These are phyloP conservation scores for Narthecium ossifragum DNA, from an alignment of 106 monocot species.

Conservation along the genomic window DNA sequence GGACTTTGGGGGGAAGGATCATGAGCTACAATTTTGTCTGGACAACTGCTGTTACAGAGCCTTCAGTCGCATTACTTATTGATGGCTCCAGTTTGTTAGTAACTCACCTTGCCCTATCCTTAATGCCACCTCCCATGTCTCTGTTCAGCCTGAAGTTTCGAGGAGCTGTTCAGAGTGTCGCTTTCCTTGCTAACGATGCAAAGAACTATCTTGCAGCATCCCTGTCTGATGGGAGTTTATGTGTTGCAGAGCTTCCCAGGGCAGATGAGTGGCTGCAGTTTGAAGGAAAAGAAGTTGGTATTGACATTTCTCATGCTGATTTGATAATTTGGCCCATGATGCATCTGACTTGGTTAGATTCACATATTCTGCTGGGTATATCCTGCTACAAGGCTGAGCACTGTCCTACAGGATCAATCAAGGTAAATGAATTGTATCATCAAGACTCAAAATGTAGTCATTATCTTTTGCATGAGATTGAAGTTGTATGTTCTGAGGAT, in stretches of 20 bases:
- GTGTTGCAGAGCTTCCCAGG: constrained; percentile 53
- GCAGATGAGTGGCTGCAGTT: constrained; percentile 57
- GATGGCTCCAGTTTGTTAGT: constrained; percentile 59
- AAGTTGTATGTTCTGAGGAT: constrained; percentile 65
- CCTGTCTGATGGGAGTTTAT: constrained; percentile 71
- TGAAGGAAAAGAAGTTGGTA: constrained; percentile 49
- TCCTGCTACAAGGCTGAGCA: constrained; percentile 11
- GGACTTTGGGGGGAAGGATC: constrained; percentile 70
- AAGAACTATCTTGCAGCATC: constrained; percentile 56
- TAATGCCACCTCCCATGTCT: constrained; percentile 94
- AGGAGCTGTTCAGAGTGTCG: constrained; percentile 48
- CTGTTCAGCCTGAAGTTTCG: constrained; percentile 72
- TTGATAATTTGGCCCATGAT: constrained; percentile 18
- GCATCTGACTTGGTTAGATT: constrained; percentile 84
- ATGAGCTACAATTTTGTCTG: constrained; percentile 62
- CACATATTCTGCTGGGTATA: constrained; percentile 58
- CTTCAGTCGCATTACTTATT: constrained; percentile 71
- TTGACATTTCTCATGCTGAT: constrained; percentile 37
- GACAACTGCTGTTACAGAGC: constrained; percentile 68
- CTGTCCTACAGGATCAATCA: neutral
- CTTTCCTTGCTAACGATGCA: constrained; percentile 40
- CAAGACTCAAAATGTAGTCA: neutral
- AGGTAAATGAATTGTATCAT: constrained; percentile 12
- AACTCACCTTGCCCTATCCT: constrained; percentile 70
- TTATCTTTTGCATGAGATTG: constrained; percentile 60